Evolutionary conservation across 345 rosid species (phyloP).

Genomic region (Psidium guajava): DNA sequence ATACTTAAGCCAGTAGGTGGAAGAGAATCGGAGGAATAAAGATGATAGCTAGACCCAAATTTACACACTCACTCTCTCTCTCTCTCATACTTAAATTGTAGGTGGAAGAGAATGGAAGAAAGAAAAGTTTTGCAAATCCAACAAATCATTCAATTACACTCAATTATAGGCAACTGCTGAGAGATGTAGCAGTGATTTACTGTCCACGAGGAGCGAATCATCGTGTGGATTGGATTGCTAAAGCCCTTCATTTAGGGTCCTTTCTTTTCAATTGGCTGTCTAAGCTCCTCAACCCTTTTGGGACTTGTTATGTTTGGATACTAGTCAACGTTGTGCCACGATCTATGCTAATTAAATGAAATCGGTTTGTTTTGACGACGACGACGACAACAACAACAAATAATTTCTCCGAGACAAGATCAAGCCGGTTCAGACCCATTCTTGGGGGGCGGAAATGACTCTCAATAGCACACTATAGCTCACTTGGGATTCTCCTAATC

Average conservation of each 20-base stretch:
- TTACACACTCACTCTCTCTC: background rate
- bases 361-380: too few relatives aligned
- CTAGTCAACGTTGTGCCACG: too few relatives aligned
- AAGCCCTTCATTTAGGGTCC: too few relatives aligned
- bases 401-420: background rate
- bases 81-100: background rate
- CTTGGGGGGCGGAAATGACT: background rate
- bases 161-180: background rate
- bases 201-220: too few relatives aligned
- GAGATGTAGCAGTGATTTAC: too few relatives aligned
- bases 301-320: too few relatives aligned
- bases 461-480: background rate
- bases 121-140: background rate
- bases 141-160: background rate
- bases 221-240: too few relatives aligned
- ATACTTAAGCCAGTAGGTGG: background rate
- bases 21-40: background rate
- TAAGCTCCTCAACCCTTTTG: too few relatives aligned
- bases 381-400: background rate
- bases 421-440: background rate
- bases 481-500: background rate
- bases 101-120: background rate
- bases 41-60: background rate
- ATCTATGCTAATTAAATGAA: too few relatives aligned
- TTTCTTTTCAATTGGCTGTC: too few relatives aligned